Evolutionary conservation across 768 basidiomycete species (phyloP).

Genomic region (Serendipita vermifera): DNA sequence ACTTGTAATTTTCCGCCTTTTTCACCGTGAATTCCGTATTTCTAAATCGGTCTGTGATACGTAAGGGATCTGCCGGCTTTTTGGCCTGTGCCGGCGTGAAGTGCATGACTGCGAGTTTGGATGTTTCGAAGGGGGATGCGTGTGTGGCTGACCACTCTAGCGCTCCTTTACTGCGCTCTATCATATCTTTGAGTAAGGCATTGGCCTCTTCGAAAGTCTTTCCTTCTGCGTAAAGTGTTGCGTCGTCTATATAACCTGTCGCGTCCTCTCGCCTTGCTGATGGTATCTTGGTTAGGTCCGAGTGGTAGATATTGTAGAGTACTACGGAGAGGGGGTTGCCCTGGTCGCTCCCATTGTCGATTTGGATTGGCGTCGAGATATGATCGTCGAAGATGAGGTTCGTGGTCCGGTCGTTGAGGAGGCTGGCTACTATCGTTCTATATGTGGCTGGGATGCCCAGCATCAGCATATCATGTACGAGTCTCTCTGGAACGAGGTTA

Average conservation of each 20-base stretch:
- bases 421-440: too few relatives aligned
- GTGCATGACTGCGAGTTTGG: slow-evolving; percentile 24
- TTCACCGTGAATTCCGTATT: not conserved
- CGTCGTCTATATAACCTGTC: slow-evolving; percentile 13
- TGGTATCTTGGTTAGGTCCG: slow-evolving; percentile 14
- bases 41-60: not conserved
- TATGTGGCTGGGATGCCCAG: too few relatives aligned
- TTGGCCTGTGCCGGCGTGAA: slow-evolving; percentile 12
- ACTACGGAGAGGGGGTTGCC: slow-evolving; percentile 19
- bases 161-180: slow-evolving; percentile 18
- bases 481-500: not conserved
- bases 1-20: slow-evolving; percentile 12
- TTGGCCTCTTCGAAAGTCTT: slow-evolving; percentile 18
- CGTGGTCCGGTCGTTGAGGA: too few relatives aligned
- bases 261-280: not conserved
- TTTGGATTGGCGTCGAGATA: slow-evolving; percentile 10
- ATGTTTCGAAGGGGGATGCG: slow-evolving; percentile 24
- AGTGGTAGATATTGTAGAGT: slow-evolving; percentile 17
- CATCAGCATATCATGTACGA: slow-evolving; percentile 15
- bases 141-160: slow-evolving; percentile 21
- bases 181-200: slow-evolving; percentile 19
- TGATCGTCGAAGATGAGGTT: too few relatives aligned
- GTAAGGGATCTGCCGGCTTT: not conserved
- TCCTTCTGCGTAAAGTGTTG: slow-evolving; percentile 19
- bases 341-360: slow-evolving; percentile 16